Conservation (phyloP, 1,284 basidiomycete species). For the Pascua guehoae region DNA sequence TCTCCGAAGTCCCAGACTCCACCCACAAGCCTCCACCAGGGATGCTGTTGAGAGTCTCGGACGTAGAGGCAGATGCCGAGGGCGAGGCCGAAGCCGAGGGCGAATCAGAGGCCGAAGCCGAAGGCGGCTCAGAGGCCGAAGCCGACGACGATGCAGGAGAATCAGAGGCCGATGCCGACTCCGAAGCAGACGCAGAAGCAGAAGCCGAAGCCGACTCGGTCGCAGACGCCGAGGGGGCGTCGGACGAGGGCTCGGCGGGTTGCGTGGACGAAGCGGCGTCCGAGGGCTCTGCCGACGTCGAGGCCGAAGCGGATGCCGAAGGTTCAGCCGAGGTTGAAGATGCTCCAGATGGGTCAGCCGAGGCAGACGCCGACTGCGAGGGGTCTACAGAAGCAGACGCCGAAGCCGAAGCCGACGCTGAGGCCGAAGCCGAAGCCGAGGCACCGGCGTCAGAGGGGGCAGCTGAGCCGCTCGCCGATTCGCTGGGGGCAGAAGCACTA, state of each 20-base stretch:
- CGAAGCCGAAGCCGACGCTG: constrained; percentile 23
- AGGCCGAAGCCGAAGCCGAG: constrained; percentile 20
- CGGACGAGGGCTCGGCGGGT: background rate
- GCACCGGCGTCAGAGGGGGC: constrained; percentile 17
- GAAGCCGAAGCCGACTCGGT: background rate
- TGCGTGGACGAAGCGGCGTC: background rate
- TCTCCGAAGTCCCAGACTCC: background rate
- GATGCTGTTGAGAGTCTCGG: background rate
- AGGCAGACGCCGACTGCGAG: constrained; percentile 10
- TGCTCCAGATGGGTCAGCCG: constrained; percentile 10
- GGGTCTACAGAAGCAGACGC: constrained; percentile 33
- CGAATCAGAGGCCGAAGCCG: no score
- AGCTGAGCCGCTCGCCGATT: constrained; percentile 1
- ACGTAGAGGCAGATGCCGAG: constrained; percentile 6
- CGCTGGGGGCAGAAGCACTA: background rate
- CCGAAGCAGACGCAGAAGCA: background rate
- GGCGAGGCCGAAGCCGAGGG: constrained; percentile 15
- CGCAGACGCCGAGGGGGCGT: background rate
- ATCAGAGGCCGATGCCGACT: constrained; percentile 3
- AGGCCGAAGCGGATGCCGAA: background rate
- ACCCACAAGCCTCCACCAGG: no score
- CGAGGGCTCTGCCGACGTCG: background rate
- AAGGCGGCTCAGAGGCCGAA: constrained; percentile 6
- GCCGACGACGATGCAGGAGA: constrained; percentile 7
- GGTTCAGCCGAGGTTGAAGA: background rate